Evolutionary conservation across 306 rosid species (phyloP).

Genomic region (Prunus armeniaca): DNA sequence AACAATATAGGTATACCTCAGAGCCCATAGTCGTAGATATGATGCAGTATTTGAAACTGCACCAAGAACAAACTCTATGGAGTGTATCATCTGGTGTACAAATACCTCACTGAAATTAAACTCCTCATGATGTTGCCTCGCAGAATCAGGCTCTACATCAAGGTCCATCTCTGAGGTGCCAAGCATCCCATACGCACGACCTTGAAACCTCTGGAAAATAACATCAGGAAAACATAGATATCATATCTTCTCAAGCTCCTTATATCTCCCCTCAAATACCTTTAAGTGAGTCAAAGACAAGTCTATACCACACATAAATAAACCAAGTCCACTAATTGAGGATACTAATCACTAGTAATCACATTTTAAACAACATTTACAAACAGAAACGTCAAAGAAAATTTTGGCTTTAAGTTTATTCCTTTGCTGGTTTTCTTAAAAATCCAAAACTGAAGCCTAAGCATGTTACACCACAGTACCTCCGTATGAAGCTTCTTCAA

Average conservation of each 20-base stretch:
- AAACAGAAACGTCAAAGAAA: not conserved
- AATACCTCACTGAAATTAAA: constrained; percentile 94
- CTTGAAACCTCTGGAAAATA: constrained; percentile 87
- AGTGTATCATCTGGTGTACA: constrained; percentile 99
- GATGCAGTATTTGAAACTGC: constrained; percentile 99
- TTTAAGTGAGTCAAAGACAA: constrained; percentile 12
- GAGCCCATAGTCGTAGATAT: constrained; percentile 99
- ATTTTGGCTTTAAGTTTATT: not conserved
- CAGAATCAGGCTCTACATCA: constrained; percentile 87
- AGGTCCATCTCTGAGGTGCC: constrained; percentile 81
- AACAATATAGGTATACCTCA: constrained; percentile 53
- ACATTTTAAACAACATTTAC: not conserved
- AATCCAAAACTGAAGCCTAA: constrained; percentile 9
- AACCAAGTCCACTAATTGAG: constrained; percentile 13
- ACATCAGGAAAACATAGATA: constrained; percentile 25
- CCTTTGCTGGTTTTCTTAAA: constrained; percentile 9
- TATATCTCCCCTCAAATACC: constrained; percentile 16
- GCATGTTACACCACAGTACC: constrained; percentile 44
- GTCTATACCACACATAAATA: not conserved
- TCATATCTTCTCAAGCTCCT: constrained; percentile 24
- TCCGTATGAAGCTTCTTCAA: constrained; percentile 79
- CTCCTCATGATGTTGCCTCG: constrained; percentile 79
- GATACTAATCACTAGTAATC: not conserved
- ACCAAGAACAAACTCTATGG: constrained; percentile 96
- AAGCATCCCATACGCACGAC: constrained; percentile 83